Conservation (phyloP, 306 rosid genomes). For the Vicia sativa region DNA sequence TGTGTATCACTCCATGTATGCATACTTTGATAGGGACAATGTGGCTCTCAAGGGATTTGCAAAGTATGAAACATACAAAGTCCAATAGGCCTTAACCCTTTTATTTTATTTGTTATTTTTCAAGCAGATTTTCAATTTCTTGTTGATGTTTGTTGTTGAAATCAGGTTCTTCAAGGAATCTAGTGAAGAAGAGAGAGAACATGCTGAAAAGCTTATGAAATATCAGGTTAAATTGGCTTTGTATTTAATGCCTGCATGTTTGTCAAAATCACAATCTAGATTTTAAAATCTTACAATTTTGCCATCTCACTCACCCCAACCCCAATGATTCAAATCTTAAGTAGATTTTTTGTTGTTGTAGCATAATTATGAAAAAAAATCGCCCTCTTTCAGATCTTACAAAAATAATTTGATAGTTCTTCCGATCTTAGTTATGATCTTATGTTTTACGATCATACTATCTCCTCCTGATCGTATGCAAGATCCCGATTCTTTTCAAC, state of each 20-base stretch:
- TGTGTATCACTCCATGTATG: slow-evolving; percentile 66
- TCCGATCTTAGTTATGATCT: too few species aligned
- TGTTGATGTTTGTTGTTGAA: slow-evolving; percentile 8
- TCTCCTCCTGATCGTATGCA: too few species aligned
- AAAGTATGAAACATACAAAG: slow-evolving; percentile 44
- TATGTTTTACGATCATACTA: too few species aligned
- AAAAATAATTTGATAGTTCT: too few species aligned
- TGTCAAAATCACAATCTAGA: too few species aligned
- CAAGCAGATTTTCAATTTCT: slow-evolving; percentile 3
- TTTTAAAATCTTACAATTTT: too few species aligned
- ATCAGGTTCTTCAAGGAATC: slow-evolving; percentile 57
- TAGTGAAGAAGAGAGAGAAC: slow-evolving; percentile 61
- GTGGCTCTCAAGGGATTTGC: slow-evolving; percentile 62
- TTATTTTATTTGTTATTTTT: slow-evolving; percentile 13
- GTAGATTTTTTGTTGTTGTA: too few species aligned
- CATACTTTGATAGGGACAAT: slow-evolving; percentile 68
- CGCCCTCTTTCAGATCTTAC: too few species aligned
- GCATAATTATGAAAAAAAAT: too few species aligned
- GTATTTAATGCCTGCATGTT: slow-evolving; percentile 1
- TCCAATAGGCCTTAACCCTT: not conserved
- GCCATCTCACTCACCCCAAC: too few species aligned
- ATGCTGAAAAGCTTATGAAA: slow-evolving; percentile 63
- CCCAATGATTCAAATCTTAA: too few species aligned
- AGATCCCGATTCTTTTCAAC: too few species aligned
- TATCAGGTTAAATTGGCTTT: slow-evolving; percentile 41